Conservation (phyloP, 345 rosid genomes). For the Raphanus raphanistrum region DNA sequence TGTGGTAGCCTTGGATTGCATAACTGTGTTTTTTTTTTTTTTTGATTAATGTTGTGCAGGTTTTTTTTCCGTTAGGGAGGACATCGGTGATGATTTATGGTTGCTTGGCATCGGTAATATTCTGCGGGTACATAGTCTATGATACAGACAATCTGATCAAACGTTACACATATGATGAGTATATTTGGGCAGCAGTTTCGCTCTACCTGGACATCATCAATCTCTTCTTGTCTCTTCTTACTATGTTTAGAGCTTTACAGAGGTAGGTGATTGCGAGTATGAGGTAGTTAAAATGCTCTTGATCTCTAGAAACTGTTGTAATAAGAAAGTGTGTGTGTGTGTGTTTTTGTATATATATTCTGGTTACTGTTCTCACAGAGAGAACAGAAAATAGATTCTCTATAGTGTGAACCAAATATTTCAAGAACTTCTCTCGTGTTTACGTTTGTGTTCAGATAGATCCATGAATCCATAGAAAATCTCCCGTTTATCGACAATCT, state of each 20-base stretch:
- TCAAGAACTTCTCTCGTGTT: not conserved
- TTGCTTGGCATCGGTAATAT: conserved; percentile 64
- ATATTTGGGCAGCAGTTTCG: conserved; percentile 80
- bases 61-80: conserved; percentile 63
- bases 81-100: conserved; percentile 74
- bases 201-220: conserved; percentile 72
- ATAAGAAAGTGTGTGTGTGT: not conserved
- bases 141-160: conserved; percentile 87
- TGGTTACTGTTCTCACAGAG: conserved; percentile 10
- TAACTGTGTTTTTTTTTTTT: conserved; percentile 1
- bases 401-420: not conserved
- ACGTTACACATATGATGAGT: conserved; percentile 68
- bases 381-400: not conserved
- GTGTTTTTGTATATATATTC: not conserved
- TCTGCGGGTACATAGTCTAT: conserved; percentile 75
- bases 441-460: conserved; percentile 49
- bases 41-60: conserved; percentile 39
- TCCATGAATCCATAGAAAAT: conserved; percentile 55
- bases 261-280: conserved; percentile 17
- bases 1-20: conserved; percentile 12
- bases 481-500: conserved; percentile 64
- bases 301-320: conserved; percentile 1
- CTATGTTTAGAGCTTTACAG: conserved; percentile 65
- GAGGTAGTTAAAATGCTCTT: not conserved
- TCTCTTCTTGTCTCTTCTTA: conserved; percentile 64